Evolutionary conservation across 768 basidiomycete genomes (phyloP).

Genomic region (Leccinellum rugosiceps): DNA sequence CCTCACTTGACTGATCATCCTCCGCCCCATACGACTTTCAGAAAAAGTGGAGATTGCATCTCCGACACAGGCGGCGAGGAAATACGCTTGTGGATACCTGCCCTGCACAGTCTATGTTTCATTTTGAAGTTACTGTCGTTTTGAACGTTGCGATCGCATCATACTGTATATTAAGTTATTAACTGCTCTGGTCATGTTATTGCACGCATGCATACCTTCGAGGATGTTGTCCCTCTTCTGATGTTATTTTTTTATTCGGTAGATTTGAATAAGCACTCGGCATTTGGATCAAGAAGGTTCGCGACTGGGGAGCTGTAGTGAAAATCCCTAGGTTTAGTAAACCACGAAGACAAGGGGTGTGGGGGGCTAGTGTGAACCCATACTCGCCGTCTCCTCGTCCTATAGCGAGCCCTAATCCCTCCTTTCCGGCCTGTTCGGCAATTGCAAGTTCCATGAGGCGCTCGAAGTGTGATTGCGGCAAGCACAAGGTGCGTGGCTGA

Average conservation of each 20-base stretch:
- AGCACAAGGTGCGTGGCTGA: not conserved
- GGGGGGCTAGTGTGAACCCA: too few relatives aligned
- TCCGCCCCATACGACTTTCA: conserved; percentile 27
- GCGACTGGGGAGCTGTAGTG: not conserved
- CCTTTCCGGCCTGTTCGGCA: not conserved
- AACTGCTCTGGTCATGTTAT: conserved; percentile 6
- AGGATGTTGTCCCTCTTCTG: not conserved
- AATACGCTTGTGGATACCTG: conserved; percentile 34
- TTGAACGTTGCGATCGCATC: not conserved
- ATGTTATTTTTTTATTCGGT: not conserved
- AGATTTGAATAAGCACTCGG: not conserved
- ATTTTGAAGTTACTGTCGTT: not conserved
- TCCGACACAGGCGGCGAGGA: conserved; percentile 83
- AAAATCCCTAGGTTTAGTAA: not conserved
- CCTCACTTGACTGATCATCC: not conserved
- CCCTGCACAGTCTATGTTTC: not conserved
- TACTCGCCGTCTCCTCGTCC: not conserved
- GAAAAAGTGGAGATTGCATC: conserved; percentile 86
- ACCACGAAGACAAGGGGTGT: not conserved
- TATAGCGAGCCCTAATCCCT: not conserved
- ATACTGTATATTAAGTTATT: not conserved
- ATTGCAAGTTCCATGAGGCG: not conserved
- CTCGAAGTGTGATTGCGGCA: not conserved
- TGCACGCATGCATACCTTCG: not conserved
- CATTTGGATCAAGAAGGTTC: not conserved